Percentiles rank a stretch among this genome's conserved stretches.
Conservation (phyloP, 176 grass and related monocot genomes). For the Eragrostis curvula region DNA sequence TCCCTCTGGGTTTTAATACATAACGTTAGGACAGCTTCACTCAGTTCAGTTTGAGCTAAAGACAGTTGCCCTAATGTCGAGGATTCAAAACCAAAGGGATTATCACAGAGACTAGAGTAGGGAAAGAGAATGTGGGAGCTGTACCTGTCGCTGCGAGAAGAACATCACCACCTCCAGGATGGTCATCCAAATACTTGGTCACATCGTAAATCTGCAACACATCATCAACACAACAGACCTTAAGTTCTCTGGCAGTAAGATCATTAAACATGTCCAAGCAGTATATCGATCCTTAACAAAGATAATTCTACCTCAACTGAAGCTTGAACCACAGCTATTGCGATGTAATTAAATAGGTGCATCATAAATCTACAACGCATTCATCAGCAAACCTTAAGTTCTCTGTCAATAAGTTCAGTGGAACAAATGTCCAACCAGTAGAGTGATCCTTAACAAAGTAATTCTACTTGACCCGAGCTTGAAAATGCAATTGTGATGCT, state of each 20-base stretch:
- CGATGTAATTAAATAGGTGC: neutral
- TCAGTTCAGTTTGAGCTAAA: neutral
- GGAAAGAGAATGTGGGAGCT: neutral
- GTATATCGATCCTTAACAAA: neutral
- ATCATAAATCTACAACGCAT: slow-evolving; percentile 81
- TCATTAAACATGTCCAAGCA: neutral
- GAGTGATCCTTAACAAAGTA: neutral
- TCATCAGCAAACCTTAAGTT: neutral
- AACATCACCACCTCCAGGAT: slow-evolving; percentile 88
- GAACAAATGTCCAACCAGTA: neutral
- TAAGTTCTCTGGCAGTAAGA: slow-evolving; percentile 1
- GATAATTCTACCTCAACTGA: neutral
- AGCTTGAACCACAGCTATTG: neutral
- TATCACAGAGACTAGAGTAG: neutral
- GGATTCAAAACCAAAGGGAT: neutral
- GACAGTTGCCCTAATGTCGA: neutral
- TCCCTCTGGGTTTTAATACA: neutral
- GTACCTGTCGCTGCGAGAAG: slow-evolving; percentile 65
- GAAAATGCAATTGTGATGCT: neutral
- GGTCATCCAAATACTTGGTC: slow-evolving; percentile 90
- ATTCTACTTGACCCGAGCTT: neutral
- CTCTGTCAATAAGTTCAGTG: neutral
- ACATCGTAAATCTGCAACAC: slow-evolving; percentile 90
- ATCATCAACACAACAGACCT: neutral
- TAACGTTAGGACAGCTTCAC: neutral